Conservation (phyloP, 768 basidiomycete genomes). For the Lentinula sp. region DNA sequence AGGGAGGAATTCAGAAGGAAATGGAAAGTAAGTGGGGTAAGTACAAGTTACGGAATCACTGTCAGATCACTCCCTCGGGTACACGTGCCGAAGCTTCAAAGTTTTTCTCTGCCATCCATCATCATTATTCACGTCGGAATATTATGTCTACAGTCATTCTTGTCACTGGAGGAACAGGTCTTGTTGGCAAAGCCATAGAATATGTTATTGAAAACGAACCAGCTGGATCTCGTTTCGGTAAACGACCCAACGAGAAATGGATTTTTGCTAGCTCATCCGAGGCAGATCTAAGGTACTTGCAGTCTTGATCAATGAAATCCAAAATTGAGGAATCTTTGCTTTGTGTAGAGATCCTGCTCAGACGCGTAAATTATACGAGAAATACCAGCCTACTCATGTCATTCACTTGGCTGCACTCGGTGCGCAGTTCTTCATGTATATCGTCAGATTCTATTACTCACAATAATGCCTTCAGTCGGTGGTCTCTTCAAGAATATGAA, state of each 20-base stretch:
- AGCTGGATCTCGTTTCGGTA: constrained; percentile 74
- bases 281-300: constrained; percentile 71
- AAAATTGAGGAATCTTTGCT: neutral
- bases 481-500: constrained; percentile 96
- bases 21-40: neutral
- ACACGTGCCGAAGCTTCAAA: neutral
- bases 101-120: neutral
- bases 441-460: neutral
- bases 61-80: neutral
- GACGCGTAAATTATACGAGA: constrained; percentile 73
- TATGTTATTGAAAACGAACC: constrained; percentile 76
- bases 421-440: constrained; percentile 25
- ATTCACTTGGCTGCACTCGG: constrained; percentile 94
- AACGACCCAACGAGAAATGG: constrained; percentile 74
- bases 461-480: constrained; percentile 52
- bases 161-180: constrained; percentile 81
- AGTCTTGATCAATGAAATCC: neutral
- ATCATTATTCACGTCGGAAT: neutral
- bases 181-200: constrained; percentile 83
- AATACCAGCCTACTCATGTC: constrained; percentile 92
- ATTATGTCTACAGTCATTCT: constrained; percentile 50
- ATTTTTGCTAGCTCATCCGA: constrained; percentile 76
- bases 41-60: neutral
- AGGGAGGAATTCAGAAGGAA: neutral
- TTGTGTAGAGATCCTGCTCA: constrained; percentile 56